A percentile compares a stretch with the other conserved stretches of the same genome.
phyloP scores from a whole-genome alignment of 129 eudicot species.

The Tagetes patula region DNA sequence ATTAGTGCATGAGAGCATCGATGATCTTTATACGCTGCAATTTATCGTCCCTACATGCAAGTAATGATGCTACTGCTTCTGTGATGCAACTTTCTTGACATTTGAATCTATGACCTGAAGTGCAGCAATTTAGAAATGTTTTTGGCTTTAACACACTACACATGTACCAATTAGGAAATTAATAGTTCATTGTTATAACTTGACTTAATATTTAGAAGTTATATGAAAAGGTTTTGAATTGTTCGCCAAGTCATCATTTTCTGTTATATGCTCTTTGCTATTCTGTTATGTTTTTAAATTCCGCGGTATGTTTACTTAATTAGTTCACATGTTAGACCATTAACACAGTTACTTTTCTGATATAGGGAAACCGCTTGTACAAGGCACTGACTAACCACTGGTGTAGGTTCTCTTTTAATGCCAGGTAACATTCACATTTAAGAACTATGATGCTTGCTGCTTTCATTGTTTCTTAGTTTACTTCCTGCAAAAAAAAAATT shows the following conservation, averaged over 20 bases:
- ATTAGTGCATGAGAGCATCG: slow-evolving; percentile 10
- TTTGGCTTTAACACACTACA: not conserved
- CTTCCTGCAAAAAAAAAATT: not conserved
- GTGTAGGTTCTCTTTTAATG: slow-evolving; percentile 84
- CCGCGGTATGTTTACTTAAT: not conserved
- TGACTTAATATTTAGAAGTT: not conserved
- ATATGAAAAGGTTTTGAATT: not conserved
- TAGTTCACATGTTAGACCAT: slow-evolving; percentile 6
- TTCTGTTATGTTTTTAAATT: not conserved
- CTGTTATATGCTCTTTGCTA: slow-evolving; percentile 4
- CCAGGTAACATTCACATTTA: slow-evolving; percentile 51
- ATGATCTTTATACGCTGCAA: not conserved
- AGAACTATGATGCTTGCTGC: not conserved
- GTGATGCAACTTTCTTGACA: not conserved
- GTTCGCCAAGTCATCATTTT: not conserved
- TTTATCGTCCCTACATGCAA: not conserved
- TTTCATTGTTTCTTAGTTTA: not conserved
- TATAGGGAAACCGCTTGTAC: slow-evolving; percentile 88
- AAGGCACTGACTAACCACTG: slow-evolving; percentile 72
- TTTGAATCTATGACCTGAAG: not conserved
- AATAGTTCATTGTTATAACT: too few species aligned
- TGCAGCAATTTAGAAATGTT: not conserved
- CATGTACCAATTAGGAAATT: too few species aligned
- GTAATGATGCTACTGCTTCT: not conserved
- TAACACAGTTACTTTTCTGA: slow-evolving; percentile 6